Percentiles rank a stretch among this genome's conserved stretches.
phyloP scores from a whole-genome alignment of 169 alveolate species.

The Amoebophrya sp. region DNA sequence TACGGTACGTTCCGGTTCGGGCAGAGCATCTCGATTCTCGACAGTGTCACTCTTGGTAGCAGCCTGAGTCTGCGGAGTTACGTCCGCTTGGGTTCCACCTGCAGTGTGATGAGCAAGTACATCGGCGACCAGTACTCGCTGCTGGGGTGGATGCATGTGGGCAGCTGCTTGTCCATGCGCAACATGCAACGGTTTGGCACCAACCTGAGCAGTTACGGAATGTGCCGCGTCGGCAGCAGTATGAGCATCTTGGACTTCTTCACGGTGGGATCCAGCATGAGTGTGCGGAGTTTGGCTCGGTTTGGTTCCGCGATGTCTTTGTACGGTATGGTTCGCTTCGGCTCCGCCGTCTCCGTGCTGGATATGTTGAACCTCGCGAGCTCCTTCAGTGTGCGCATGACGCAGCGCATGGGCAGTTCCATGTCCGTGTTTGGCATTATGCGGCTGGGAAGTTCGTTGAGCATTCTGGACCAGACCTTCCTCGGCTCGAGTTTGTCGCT shows the following conservation, averaged over 20 bases:
- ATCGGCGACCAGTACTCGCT: background rate
- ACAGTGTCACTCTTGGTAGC: constrained; percentile 18
- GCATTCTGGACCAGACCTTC: background rate
- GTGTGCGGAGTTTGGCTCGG: constrained; percentile 27
- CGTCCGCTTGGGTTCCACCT: background rate
- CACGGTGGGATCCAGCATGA: background rate
- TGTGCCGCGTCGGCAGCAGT: constrained; percentile 11
- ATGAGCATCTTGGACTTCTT: background rate
- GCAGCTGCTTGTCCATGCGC: background rate
- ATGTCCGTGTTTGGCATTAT: background rate
- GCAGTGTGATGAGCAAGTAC: background rate
- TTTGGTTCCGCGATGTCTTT: background rate
- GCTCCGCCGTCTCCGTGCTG: background rate
- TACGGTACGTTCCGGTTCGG: background rate
- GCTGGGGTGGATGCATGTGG: background rate
- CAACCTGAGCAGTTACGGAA: background rate
- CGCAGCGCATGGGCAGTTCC: background rate
- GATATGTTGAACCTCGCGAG: constrained; percentile 9
- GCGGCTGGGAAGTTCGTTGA: background rate
- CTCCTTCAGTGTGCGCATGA: background rate
- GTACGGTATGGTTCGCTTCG: background rate
- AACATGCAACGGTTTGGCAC: background rate
- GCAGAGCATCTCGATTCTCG: background rate
- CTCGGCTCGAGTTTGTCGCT: constrained; percentile 1
- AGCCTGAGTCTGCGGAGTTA: background rate